These are phyloP conservation scores for Davidsoniella virescens DNA, from an alignment of 2,329 filamentous ascomycete species.

Conservation along the genomic window DNA sequence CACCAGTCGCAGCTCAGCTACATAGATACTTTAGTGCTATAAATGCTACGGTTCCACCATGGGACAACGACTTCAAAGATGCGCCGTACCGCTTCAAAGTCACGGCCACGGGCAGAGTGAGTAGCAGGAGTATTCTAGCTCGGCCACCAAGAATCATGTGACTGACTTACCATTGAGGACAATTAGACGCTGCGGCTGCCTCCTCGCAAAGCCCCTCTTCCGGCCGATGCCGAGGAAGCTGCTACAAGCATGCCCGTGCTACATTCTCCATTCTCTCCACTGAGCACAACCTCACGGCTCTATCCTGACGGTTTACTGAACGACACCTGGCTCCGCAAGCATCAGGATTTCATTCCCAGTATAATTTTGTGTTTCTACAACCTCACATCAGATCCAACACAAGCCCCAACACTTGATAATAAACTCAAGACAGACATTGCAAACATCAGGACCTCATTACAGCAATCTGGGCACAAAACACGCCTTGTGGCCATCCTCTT, in stretches of 20 bases:
- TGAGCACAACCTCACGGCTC: conserved; percentile 65
- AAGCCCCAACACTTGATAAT: conserved; percentile 67
- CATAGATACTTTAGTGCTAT: conserved; percentile 48
- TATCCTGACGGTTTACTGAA: conserved; percentile 85
- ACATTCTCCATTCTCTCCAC: conserved; percentile 81
- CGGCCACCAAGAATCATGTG: conserved; percentile 11
- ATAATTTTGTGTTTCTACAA: conserved; percentile 68
- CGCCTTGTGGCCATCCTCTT: conserved; percentile 64
- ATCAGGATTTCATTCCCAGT: conserved; percentile 69
- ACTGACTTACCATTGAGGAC: background rate
- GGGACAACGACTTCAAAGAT: conserved; percentile 42
- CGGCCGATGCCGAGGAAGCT: conserved; percentile 32
- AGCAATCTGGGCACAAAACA: conserved; percentile 58
- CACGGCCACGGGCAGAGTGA: conserved; percentile 60
- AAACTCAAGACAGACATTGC: conserved; percentile 78
- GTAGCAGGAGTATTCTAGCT: conserved; percentile 23
- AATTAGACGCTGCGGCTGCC: conserved; percentile 38
- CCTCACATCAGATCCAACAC: conserved; percentile 55
- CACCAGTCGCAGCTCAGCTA: conserved; percentile 47
- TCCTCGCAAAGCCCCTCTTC: conserved; percentile 37
- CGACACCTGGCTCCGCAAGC: conserved; percentile 70
- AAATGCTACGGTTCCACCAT: conserved; percentile 49
- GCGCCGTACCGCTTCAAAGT: conserved; percentile 49
- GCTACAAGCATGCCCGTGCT: conserved; percentile 35
- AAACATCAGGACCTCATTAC: conserved; percentile 51